These are phyloP conservation scores for Eucalyptus guilfoylei DNA, from an alignment of 345 rosid species.

Conservation along the genomic window DNA sequence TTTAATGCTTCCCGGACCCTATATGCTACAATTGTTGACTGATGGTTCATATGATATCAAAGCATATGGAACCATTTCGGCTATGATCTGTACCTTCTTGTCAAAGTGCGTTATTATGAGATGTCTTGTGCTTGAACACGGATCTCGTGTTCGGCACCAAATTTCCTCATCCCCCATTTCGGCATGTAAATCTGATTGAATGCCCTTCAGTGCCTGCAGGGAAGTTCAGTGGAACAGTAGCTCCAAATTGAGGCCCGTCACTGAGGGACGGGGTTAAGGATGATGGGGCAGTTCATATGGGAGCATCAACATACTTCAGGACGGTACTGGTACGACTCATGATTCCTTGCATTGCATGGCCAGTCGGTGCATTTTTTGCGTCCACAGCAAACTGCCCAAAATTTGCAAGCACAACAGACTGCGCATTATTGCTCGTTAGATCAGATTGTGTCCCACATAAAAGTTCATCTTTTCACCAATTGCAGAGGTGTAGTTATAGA, in stretches of 20 bases:
- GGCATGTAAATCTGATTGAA: not conserved
- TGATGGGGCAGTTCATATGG: not conserved
- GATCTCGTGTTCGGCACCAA: not conserved
- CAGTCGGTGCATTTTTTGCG: not conserved
- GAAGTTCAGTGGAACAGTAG: not conserved
- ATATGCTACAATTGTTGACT: not conserved
- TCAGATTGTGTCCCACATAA: not conserved
- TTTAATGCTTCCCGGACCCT: not conserved
- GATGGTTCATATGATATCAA: not conserved
- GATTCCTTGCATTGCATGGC: not conserved
- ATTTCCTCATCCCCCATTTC: not conserved
- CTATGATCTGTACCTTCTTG: not conserved
- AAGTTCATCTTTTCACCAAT: not conserved
- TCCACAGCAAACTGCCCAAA: not conserved
- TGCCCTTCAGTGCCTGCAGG: not conserved
- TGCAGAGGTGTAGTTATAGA: not conserved
- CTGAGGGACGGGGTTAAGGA: not conserved
- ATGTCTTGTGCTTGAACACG: not conserved
- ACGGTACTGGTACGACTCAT: not conserved
- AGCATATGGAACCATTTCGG: not conserved
- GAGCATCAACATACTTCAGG: not conserved
- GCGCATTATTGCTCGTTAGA: not conserved
- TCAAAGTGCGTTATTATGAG: not conserved
- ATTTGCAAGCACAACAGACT: not conserved
- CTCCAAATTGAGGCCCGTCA: not conserved